Percentiles rank a stretch among this genome's conserved stretches.
These are phyloP conservation scores for Amphirosellinia nigrospora DNA, from an alignment of 495 filamentous ascomycete genomes.

Conservation along the genomic window DNA sequence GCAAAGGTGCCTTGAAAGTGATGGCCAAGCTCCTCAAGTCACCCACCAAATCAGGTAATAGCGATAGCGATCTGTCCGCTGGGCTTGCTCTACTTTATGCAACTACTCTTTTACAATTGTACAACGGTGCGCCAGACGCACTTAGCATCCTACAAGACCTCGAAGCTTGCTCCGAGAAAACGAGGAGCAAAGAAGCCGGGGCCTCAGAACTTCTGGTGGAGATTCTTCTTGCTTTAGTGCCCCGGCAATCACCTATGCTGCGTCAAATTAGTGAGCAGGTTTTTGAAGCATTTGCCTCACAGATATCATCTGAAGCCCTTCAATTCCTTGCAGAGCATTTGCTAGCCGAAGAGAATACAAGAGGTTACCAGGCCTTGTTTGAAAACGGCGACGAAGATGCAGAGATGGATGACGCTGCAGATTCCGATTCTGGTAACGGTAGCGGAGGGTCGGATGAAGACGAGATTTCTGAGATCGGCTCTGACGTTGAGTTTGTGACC, in stretches of 20 bases:
- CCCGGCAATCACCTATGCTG: constrained; percentile 83
- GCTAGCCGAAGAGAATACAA: constrained; percentile 76
- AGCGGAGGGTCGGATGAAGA: constrained; percentile 44
- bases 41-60: constrained; percentile 47
- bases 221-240: constrained; percentile 83
- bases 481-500: constrained; percentile 54
- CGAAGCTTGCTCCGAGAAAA: constrained; percentile 70
- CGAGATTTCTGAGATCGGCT: constrained; percentile 45
- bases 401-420: constrained; percentile 49
- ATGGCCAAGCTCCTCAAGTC: constrained; percentile 73
- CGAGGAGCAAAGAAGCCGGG: constrained; percentile 63
- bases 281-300: constrained; percentile 76
- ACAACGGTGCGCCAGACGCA: constrained; percentile 85
- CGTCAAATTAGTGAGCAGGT: constrained; percentile 86
- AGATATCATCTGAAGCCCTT: constrained; percentile 73
- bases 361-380: constrained; percentile 86
- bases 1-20: constrained; percentile 67
- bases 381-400: constrained; percentile 71
- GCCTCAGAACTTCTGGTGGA: constrained; percentile 81
- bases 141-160: constrained; percentile 76
- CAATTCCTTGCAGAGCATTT: constrained; percentile 77
- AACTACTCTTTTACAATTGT: constrained; percentile 85
- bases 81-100: constrained; percentile 84
- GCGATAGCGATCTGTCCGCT: constrained; percentile 50
- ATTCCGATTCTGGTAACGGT: constrained; percentile 47